Conservation (phyloP, 2,329 filamentous ascomycete genomes). For the Diaporthe humulicola region DNA sequence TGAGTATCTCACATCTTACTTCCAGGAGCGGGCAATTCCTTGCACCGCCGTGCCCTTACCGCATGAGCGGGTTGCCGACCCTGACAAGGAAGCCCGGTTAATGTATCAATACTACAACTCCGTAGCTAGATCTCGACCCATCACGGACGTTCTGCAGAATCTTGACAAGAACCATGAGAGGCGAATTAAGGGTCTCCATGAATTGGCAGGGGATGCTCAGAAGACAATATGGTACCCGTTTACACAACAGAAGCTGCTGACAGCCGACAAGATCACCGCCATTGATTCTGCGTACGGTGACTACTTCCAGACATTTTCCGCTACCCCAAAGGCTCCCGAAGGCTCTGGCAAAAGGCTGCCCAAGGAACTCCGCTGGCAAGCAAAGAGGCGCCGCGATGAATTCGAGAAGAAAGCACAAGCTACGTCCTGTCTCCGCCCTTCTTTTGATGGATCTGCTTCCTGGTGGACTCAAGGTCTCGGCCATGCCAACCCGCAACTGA, state of each 20-base stretch:
- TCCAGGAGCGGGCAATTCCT: conserved; percentile 70
- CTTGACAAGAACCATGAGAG: conserved; percentile 43
- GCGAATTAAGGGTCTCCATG: conserved; percentile 70
- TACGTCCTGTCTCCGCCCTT: conserved; percentile 65
- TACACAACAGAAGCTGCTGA: conserved; percentile 79
- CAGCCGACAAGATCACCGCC: conserved; percentile 73
- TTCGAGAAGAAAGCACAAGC: conserved; percentile 32
- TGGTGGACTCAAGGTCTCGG: conserved; percentile 95
- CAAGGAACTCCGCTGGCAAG: neutral
- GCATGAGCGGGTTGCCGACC: conserved; percentile 59
- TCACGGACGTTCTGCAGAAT: neutral
- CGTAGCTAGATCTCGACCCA: neutral
- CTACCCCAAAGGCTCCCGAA: neutral
- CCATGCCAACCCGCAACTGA: conserved; percentile 79
- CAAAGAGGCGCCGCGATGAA: too few species aligned
- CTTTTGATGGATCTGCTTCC: conserved; percentile 87
- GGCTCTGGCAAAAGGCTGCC: neutral
- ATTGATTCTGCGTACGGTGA: conserved; percentile 88
- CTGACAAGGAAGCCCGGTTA: conserved; percentile 56
- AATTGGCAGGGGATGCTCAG: conserved; percentile 72
- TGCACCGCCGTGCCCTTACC: conserved; percentile 72
- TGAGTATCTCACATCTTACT: conserved; percentile 76
- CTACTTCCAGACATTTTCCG: conserved; percentile 74
- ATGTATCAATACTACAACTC: conserved; percentile 2
- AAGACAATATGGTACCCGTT: conserved; percentile 87